phyloP scores from a whole-genome alignment of 1,284 basidiomycete species.

The Tausonia pullulans region DNA sequence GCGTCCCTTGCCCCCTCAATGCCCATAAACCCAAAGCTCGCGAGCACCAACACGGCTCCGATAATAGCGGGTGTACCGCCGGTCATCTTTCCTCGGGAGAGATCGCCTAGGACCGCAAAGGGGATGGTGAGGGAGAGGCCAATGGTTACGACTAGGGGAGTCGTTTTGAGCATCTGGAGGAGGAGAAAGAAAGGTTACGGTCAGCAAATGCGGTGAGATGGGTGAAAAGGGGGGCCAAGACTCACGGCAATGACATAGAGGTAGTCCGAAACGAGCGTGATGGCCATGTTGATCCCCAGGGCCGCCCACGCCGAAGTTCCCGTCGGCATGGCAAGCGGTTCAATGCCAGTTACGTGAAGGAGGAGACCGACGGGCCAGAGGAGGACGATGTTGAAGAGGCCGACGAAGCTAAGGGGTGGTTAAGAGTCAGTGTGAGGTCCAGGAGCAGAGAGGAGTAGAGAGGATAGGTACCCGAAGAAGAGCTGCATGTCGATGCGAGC shows the following conservation, averaged over 20 bases:
- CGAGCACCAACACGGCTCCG: constrained; percentile 46
- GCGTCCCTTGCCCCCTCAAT: constrained; percentile 31
- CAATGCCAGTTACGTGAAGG: constrained; percentile 63
- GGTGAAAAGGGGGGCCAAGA: background rate
- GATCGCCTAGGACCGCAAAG: constrained; percentile 31
- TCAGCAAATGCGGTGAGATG: background rate
- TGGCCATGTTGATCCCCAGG: constrained; percentile 72
- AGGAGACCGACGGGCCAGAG: constrained; percentile 74
- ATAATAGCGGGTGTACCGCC: constrained; percentile 39
- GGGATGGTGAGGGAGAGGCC: constrained; percentile 87
- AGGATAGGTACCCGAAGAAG: constrained; percentile 1
- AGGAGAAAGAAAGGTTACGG: constrained; percentile 21
- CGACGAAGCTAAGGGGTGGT: constrained; percentile 53
- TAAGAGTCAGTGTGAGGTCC: background rate
- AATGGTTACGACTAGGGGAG: constrained; percentile 61
- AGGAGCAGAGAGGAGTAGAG: constrained; percentile 18
- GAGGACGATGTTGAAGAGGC: constrained; percentile 70
- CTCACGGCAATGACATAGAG: constrained; percentile 50
- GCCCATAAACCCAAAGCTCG: constrained; percentile 39
- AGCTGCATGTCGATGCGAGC: constrained; percentile 83
- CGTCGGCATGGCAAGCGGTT: constrained; percentile 63
- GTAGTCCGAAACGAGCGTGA: constrained; percentile 75
- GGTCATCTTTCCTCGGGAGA: constrained; percentile 27
- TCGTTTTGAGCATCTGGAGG: background rate
- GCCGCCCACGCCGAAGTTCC: constrained; percentile 50